Conservation (phyloP, 139 green algal genomes). For the Auxenochlorella pyrenoidosa region DNA sequence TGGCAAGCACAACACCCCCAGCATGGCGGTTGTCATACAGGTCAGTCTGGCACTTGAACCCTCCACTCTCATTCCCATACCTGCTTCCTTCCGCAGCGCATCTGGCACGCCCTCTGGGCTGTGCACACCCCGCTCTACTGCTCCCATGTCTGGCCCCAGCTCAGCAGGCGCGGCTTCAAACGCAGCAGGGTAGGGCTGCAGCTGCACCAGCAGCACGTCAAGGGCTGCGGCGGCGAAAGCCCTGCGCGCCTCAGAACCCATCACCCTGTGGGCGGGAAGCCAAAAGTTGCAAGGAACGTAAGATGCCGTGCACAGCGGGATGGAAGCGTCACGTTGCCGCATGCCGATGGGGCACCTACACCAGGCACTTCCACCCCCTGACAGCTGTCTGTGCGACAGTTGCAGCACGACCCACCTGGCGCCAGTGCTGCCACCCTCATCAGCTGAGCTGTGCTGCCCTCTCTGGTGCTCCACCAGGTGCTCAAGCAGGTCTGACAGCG, state of each 20-base stretch:
- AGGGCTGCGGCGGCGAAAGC: constrained; percentile 15
- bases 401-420: background rate
- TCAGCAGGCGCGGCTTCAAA: background rate
- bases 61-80: no score
- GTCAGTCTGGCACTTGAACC: no score
- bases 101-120: constrained; percentile 16
- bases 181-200: constrained; percentile 11
- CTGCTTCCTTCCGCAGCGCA: constrained; percentile 13
- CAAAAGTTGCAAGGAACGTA: no score
- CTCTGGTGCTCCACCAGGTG: background rate
- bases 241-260: background rate
- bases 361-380: no score
- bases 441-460: background rate
- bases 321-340: no score
- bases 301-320: no score
- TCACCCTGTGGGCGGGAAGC: background rate
- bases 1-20: background rate
- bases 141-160: background rate
- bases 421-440: background rate
- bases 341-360: no score
- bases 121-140: background rate
- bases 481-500: constrained; percentile 28
- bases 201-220: constrained; percentile 15
- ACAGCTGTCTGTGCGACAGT: background rate
- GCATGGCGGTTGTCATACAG: no score